Base-by-base conservation (phyloP, 106 monocot species). In the Vanilla planifolia region DNA sequence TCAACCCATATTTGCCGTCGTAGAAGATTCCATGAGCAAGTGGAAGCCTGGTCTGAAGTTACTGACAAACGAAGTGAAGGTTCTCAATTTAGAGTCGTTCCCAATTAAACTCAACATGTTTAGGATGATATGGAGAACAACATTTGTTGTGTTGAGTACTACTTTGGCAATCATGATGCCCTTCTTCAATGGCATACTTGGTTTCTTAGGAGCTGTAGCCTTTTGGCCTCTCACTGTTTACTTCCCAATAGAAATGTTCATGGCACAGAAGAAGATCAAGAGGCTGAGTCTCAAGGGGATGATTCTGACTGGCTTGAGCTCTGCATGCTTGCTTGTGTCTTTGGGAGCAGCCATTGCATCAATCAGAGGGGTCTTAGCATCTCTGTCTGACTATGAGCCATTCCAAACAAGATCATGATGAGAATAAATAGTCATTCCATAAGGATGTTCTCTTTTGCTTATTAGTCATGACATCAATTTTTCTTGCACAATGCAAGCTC, bases 221-320 rank as follows among this genome's bases (percentile, higher is more conserved):
- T 87, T 87, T 67, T 87, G 87, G 82, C 87, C 87, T 15, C 72
- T 86, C 6, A 86, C 86, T 0, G 80, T 86, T 16, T 78, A 79
- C 39, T 82, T 82, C 29, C 86, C 82, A 0, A 50, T 82, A 4
- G 69, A 79, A 48, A 87, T 87, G 87, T 87, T 76, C 72, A 76
- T 87, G 2, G 13, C 58, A 6, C 72, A 55, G 22, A 72, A 34
- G 39, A 44, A 64, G 4, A 61, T 87, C 2, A 1, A 23, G 17
- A 63, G 32, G 62, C 60, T 43, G 21, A 73, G 62, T 15, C 6
- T 27, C 28, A 76, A 67, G 48, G 75, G 79, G 75, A 65, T 76
- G 23, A 7, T 60, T 14, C 15, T 87, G 48, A 68, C 73, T 26
- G 61, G 14, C 23, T 47, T 87, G 24, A 87, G 87, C 69, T 35